These are phyloP conservation scores for Trichosporon coremiiforme DNA, from an alignment of 1,284 basidiomycete genomes.

Conservation along the genomic window DNA sequence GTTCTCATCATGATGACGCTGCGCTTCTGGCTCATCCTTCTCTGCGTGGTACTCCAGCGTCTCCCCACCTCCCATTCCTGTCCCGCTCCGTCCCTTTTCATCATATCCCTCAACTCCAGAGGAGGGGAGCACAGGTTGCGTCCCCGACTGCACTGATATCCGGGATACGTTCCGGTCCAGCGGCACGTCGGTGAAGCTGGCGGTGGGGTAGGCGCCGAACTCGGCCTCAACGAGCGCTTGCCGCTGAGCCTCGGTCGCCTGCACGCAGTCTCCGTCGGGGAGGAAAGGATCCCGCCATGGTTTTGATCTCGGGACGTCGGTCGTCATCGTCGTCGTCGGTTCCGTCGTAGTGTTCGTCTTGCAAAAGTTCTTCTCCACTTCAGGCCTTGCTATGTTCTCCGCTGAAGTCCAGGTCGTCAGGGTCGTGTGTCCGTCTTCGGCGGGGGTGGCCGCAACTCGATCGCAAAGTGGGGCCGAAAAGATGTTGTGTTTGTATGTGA, in stretches of 20 bases:
- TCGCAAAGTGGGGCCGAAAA: not conserved
- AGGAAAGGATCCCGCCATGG: not conserved
- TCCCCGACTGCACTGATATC: not conserved
- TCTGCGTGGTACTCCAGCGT: not conserved
- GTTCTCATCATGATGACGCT: not conserved
- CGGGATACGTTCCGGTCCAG: not conserved
- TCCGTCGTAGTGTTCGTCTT: not conserved
- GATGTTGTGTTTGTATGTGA: not conserved
- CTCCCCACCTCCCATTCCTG: not conserved
- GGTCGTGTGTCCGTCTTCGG: not conserved
- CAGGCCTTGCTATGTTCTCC: too few species aligned
- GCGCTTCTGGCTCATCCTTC: not conserved
- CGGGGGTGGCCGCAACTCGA: not conserved
- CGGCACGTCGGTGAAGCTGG: not conserved
- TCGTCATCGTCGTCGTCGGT: not conserved
- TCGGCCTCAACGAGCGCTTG: conserved; percentile 11
- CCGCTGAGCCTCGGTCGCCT: conserved; percentile 1
- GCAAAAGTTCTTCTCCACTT: too few species aligned
- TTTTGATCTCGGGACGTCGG: not conserved
- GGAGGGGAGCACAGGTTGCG: not conserved
- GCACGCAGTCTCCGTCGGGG: not conserved
- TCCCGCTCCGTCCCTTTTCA: not conserved
- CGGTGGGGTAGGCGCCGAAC: conserved; percentile 13
- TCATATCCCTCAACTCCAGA: not conserved
- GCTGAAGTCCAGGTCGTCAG: not conserved